Evolutionary conservation across 2,329 filamentous ascomycete species (phyloP).

Genomic region (Elsinoe perseae): DNA sequence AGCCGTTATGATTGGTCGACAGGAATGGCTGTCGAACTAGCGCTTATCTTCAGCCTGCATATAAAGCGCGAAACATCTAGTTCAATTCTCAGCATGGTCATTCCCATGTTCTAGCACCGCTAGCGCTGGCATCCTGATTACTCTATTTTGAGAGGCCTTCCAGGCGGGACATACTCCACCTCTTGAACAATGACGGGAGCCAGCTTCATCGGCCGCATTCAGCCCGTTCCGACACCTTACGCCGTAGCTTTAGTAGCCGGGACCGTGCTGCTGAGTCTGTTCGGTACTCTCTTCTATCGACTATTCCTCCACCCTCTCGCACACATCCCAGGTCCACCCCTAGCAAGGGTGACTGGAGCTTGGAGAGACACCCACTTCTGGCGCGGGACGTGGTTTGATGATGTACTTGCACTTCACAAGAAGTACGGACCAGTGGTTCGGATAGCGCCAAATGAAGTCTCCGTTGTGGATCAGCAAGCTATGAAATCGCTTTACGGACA

Average conservation of each 20-base stretch:
- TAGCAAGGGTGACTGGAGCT: constrained; percentile 15
- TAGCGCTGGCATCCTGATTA: background rate
- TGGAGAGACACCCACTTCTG: constrained; percentile 17
- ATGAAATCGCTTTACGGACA: constrained; percentile 34
- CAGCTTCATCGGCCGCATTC: background rate
- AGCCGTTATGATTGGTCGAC: no score
- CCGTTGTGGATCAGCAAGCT: constrained; percentile 26
- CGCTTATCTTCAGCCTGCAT: no score
- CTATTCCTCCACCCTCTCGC: constrained; percentile 16
- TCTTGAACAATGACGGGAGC: background rate
- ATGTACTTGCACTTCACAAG: constrained; percentile 32
- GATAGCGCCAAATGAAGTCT: constrained; percentile 34
- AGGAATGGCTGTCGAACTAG: no score
- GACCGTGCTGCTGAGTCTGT: background rate
- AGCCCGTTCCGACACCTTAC: background rate
- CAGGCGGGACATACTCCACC: no score
- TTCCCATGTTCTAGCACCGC: no score
- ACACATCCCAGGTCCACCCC: constrained; percentile 17
- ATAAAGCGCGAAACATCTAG: no score
- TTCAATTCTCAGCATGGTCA: no score
- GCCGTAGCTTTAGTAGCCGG: background rate
- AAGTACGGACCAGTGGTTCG: constrained; percentile 35
- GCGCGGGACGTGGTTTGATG: constrained; percentile 15
- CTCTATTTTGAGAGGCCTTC: background rate
- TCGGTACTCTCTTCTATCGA: constrained; percentile 14